Conservation (phyloP, 116 monocot species). For the Trichopus zeylanicus region DNA sequence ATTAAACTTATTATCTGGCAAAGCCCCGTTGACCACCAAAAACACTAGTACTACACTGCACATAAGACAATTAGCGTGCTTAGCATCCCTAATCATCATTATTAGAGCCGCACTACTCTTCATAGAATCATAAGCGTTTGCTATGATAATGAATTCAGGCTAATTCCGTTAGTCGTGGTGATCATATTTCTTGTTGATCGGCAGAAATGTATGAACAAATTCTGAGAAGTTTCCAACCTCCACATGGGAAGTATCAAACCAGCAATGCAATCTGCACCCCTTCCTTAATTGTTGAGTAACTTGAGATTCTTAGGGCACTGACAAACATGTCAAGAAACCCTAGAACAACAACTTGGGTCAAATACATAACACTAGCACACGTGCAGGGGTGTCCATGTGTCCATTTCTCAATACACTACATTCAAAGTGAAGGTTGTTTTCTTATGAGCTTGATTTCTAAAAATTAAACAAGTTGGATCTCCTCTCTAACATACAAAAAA, state of each 20-base stretch:
- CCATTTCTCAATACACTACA: not conserved
- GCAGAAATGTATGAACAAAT: slow-evolving; percentile 2
- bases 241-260: slow-evolving; percentile 12
- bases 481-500: not conserved
- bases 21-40: slow-evolving; percentile 7
- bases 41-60: too few relatives aligned
- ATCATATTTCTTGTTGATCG: too few relatives aligned
- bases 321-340: slow-evolving; percentile 24
- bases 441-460: not conserved
- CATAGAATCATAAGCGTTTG: too few relatives aligned
- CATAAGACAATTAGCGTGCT: too few relatives aligned
- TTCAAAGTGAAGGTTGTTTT: not conserved
- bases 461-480: not conserved
- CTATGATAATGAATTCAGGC: too few relatives aligned
- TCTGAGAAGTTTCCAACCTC: slow-evolving; percentile 6
- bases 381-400: slow-evolving; percentile 10
- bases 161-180: too few relatives aligned
- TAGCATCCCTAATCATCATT: too few relatives aligned
- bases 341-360: slow-evolving; percentile 11
- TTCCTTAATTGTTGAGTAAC: slow-evolving; percentile 2
- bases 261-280: slow-evolving; percentile 15
- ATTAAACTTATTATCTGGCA: slow-evolving; percentile 20
- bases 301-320: slow-evolving; percentile 17
- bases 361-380: slow-evolving; percentile 1
- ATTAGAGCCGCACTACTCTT: too few relatives aligned